Base-by-base conservation (phyloP, 139 green algal species). In the Trebouxia sp. region DNA sequence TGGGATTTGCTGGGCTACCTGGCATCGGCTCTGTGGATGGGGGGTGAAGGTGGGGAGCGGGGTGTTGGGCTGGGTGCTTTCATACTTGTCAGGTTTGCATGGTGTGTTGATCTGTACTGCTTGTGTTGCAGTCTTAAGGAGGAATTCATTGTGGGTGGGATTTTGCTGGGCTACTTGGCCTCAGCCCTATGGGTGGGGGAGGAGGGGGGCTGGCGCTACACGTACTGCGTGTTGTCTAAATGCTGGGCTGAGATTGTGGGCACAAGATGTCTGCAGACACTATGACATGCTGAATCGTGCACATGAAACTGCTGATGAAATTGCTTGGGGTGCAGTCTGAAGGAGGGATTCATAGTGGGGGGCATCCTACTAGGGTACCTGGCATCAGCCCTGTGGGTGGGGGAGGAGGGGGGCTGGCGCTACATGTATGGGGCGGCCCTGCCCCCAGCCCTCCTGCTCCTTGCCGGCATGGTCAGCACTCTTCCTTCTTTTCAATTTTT, bases 351-450 rank as follows among this genome's bases (percentile, higher is more conserved):
- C 66, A 95, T 98, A 66, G 94, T 98, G 65, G 83, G 79, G 4
- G 95, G 95, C 81, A 98, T 98, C 66, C 81, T 98, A 48, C 41
- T 92, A 32, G 95, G 95, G 22, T 98, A 96, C 83, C 39, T 92
- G 53, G 50, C 39, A 3, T 85, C 85, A n/a, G 88, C 87, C 66
- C 39, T 84, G 0, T 84, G 87, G 22, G 84, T 91, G 1, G 89
- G 87, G 42, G 48, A 85, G 11, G 83, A 90, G n/a, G 94, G 90
- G 30, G 95, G 94, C 2, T 98, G 95, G 95, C 75, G 93, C 7
- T 81, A 76, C 75, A 96, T 98, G 82, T 97, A 94, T 42, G 89
- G 86, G 3, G 58, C 78, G 15, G 87, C 88, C 0, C 65, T 85
- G 0, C 85, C 84, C 0, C 58, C 92, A 5, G 91, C 91, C 0